These are phyloP conservation scores for Leishmania tarentolae DNA, from an alignment of 208 protist species.

Conservation along the genomic window DNA sequence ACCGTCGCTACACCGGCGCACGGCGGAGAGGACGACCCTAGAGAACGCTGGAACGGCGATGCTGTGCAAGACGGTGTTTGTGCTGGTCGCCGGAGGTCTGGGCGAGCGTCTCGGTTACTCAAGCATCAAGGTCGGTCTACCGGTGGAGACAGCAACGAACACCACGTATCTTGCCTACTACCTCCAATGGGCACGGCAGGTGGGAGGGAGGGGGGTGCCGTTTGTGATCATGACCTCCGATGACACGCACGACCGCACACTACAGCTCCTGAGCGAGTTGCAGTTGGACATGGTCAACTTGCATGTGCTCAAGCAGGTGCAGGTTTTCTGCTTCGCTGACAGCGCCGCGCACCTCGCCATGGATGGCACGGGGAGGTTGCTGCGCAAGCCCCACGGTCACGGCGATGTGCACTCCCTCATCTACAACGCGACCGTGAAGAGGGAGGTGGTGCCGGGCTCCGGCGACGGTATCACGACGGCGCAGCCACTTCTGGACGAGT, in stretches of 20 bases:
- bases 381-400: slow-evolving; percentile 94
- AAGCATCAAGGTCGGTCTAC: slow-evolving; percentile 90
- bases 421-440: slow-evolving; percentile 36
- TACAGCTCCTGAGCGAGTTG: slow-evolving; percentile 64
- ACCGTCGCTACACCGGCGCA: slow-evolving; percentile 49
- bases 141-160: slow-evolving; percentile 82
- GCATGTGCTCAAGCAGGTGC: slow-evolving; percentile 88
- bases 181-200: slow-evolving; percentile 50
- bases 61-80: slow-evolving; percentile 76
- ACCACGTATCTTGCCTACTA: slow-evolving; percentile 87
- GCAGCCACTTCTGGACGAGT: slow-evolving; percentile 46
- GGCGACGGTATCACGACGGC: not conserved
- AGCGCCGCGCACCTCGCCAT: slow-evolving; percentile 68
- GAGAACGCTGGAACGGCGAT: slow-evolving; percentile 48
- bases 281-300: slow-evolving; percentile 55
- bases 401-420: slow-evolving; percentile 94
- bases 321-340: slow-evolving; percentile 89
- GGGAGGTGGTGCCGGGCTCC: not conserved
- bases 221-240: slow-evolving; percentile 96
- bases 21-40: slow-evolving; percentile 38
- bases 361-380: slow-evolving; percentile 55
- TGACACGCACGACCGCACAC: slow-evolving; percentile 89
- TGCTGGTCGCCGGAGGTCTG: slow-evolving; percentile 91
- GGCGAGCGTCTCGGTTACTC: slow-evolving; percentile 93
- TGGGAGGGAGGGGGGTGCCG: slow-evolving; percentile 47